Conservation (phyloP, 345 rosid genomes). For the Raphanus raphanistrum region DNA sequence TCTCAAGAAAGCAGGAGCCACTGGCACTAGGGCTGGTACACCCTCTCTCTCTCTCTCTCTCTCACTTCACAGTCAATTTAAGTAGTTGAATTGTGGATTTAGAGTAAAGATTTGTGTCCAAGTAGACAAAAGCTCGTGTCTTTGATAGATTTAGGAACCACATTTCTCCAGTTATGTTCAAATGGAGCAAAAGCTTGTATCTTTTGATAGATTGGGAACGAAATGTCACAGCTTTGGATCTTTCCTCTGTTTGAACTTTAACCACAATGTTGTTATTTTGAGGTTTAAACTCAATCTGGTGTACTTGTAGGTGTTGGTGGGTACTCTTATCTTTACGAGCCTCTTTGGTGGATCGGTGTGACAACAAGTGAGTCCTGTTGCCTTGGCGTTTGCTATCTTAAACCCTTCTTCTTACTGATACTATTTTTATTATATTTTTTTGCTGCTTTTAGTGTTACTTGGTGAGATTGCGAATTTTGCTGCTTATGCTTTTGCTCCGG, state of each 20-base stretch:
- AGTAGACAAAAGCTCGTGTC: too few relatives aligned
- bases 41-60: too few relatives aligned
- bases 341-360: conserved; percentile 99
- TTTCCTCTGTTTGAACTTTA: neutral
- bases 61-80: neutral
- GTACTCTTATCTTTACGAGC: conserved; percentile 89
- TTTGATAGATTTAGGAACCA: too few relatives aligned
- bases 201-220: neutral
- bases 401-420: neutral
- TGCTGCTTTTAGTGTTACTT: conserved; percentile 64
- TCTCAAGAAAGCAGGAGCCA: conserved; percentile 64
- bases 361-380: conserved; percentile 70
- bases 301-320: conserved; percentile 75
- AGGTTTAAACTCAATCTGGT: conserved; percentile 1
- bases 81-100: neutral
- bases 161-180: too few relatives aligned
- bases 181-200: neutral
- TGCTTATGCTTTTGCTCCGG: conserved; percentile 98
- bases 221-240: neutral
- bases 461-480: conserved; percentile 99
- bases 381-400: neutral
- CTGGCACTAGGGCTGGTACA: conserved; percentile 80
- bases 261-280: conserved; percentile 14
- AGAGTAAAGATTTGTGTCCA: too few relatives aligned
- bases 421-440: neutral